Evolutionary conservation across 352 stramenopile species (phyloP), one percentile per base, ranked within the genome.

Genomic region (Pilasporangium apinafurcum): DNA sequence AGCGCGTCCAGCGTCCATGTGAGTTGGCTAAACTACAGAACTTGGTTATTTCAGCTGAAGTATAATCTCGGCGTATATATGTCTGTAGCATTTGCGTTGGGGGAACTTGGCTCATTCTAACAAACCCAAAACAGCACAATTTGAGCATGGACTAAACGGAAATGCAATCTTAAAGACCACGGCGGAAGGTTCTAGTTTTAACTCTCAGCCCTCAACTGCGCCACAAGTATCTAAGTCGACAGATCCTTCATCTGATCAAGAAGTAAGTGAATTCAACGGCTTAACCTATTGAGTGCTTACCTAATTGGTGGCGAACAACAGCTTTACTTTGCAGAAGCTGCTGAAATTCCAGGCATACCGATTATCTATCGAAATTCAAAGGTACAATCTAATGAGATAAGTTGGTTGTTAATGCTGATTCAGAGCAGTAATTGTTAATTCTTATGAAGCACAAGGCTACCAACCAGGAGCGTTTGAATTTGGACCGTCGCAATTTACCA

Each of bases 401-500:
- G 9, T 9, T 0, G 13, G 17, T 14, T 27, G 10, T 1, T 21
- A 41, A 9, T 9, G 16, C n/a, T n/a, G n/a, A n/a, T n/a, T n/a
- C n/a, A n/a, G n/a, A n/a, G n/a, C n/a, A n/a, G 25, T 25, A 16
- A 2, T 13, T 22, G 16, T 32, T 14, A 30, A 24, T 7, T 35
- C 18, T 1, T 27, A 4, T 17, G 3, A 32, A 88, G 73, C 65
- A 69, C 2, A 87, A 88, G 51, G 48, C 58, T 21, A 61, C 63
- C 17, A 90, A 88, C 43, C 77, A 76, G 0, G 84, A 95, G 50
- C 73, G 84, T 2, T 56, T 97, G n/a, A 97, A 96, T 52, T 61
- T 97, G 9, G 87, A 97, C 45, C 70, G 86, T 2, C 63, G 86
- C 12, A 86, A 92, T 34, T 54, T 97, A 8, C 43, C 68, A 6